Conservation (phyloP, 768 basidiomycete species). For the Lactifluus subvellereus region DNA sequence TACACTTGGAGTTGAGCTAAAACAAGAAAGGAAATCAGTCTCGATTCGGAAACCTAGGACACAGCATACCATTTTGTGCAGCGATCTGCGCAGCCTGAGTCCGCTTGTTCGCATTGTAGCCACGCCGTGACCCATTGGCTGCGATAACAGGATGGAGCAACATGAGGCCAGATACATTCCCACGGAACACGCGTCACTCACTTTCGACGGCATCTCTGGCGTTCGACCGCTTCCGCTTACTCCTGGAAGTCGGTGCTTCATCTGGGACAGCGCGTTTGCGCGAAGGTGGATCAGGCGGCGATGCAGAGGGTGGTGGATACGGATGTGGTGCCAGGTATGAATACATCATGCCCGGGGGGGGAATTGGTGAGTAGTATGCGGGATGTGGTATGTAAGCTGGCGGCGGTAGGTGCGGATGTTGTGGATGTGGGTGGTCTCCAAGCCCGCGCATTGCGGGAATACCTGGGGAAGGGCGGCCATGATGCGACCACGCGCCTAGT, state of each 20-base stretch:
- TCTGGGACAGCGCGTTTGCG: slow-evolving; percentile 15
- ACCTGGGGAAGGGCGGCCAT: slow-evolving; percentile 8
- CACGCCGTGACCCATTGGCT: slow-evolving; percentile 48
- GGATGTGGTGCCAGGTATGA: slow-evolving; percentile 14
- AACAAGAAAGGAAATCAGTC: slow-evolving; percentile 22
- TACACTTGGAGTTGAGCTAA: slow-evolving; percentile 36
- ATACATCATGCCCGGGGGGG: slow-evolving; percentile 20
- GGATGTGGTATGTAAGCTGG: slow-evolving; percentile 15
- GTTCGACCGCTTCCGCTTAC: slow-evolving; percentile 16
- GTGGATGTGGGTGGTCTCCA: slow-evolving; percentile 4
- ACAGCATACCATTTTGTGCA: slow-evolving; percentile 52
- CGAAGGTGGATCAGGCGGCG: slow-evolving; percentile 3
- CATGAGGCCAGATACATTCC: not conserved
- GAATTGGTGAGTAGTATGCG: slow-evolving; percentile 14
- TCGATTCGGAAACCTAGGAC: slow-evolving; percentile 4
- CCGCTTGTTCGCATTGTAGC: slow-evolving; percentile 67
- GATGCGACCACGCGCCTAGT: slow-evolving; percentile 16
- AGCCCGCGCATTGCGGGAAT: slow-evolving; percentile 1
- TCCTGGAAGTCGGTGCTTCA: slow-evolving; percentile 6
- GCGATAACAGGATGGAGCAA: not conserved
- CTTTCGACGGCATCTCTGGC: slow-evolving; percentile 17
- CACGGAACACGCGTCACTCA: not conserved
- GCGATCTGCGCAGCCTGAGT: slow-evolving; percentile 61
- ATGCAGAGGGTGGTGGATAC: not conserved
- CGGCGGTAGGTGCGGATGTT: slow-evolving; percentile 5